These are phyloP conservation scores for Mycena olivaceomarginata DNA, from an alignment of 768 basidiomycete species.

Conservation along the genomic window DNA sequence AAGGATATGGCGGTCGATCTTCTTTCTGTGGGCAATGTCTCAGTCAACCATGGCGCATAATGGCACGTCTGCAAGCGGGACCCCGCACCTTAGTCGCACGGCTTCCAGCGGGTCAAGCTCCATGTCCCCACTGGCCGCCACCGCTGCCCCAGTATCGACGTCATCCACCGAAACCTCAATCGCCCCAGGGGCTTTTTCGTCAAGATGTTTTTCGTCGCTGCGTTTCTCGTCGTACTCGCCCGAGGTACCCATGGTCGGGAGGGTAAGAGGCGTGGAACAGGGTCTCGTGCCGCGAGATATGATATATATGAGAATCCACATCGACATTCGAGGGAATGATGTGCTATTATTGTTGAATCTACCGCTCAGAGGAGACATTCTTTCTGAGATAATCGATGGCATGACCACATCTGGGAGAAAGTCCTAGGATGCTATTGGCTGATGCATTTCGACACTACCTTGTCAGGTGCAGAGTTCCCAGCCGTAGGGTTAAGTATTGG, in stretches of 20 bases:
- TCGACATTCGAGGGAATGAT: not conserved
- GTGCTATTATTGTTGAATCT: no score
- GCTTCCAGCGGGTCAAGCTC: conserved; percentile 10
- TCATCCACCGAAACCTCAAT: conserved; percentile 21
- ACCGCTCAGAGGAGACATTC: not conserved
- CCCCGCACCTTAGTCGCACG: not conserved
- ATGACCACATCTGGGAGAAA: not conserved
- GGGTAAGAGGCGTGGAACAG: not conserved
- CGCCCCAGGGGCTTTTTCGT: not conserved
- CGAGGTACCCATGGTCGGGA: not conserved
- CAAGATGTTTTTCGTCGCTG: conserved; percentile 10
- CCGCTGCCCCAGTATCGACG: conserved; percentile 18
- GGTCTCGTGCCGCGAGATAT: not conserved
- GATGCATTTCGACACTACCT: not conserved
- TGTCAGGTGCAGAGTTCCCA: not conserved
- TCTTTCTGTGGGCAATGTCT: not conserved
- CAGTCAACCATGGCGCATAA: no score
- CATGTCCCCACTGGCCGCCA: not conserved
- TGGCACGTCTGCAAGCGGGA: not conserved
- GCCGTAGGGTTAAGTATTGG: not conserved
- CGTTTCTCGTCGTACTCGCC: conserved; percentile 12
- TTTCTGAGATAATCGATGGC: not conserved
- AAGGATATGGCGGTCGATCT: not conserved
- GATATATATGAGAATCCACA: not conserved
- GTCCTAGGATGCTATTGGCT: not conserved